phyloP scores from a whole-genome alignment of 164 flowering plant genomes.

The grape (Vitis vinifera) region ASM3070453v1 NC_081807.1:7451001-7451500 shows the following conservation, averaged over 20 bases:
- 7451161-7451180: constrained; percentile 2
- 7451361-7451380: too few species aligned
- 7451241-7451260: constrained; percentile 5
- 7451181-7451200: constrained; percentile 13
- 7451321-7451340: too few species aligned
- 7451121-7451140: constrained; percentile 14
- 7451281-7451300: not conserved
- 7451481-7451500: too few species aligned
- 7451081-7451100: constrained; percentile 23
- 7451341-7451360: too few species aligned
- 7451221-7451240: not conserved
- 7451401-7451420: too few species aligned
- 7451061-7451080: constrained; percentile 17
- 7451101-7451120: constrained; percentile 7
- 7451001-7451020: too few species aligned
- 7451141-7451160: constrained; percentile 11
- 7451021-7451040: too few species aligned
- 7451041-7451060: not conserved
- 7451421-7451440: too few species aligned
- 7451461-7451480: too few species aligned
- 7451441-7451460: too few species aligned
- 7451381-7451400: too few species aligned
- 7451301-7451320: too few species aligned
- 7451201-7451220: constrained; percentile 5
- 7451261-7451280: constrained; percentile 10